phyloP scores from a whole-genome alignment of 2,329 filamentous ascomycete genomes.

The Aspergillus calidoustus region DNA sequence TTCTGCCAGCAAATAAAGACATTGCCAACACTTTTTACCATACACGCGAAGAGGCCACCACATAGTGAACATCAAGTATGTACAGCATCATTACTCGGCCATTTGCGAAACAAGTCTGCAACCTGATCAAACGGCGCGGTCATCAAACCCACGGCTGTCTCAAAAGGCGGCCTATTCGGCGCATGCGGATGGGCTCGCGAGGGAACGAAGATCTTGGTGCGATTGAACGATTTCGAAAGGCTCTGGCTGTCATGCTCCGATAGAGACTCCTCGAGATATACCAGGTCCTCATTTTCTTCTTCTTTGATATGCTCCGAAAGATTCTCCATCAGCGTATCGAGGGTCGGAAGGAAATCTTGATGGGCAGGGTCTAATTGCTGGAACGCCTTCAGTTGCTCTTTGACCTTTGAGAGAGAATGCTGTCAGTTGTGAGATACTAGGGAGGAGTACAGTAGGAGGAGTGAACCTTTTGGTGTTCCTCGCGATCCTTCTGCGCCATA shows the following conservation, averaged over 20 bases:
- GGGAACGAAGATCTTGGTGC: constrained; percentile 59
- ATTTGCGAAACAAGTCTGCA: constrained; percentile 24
- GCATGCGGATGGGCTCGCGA: constrained; percentile 55
- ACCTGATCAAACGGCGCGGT: constrained; percentile 61
- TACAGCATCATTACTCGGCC: constrained; percentile 2
- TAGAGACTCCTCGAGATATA: constrained; percentile 51
- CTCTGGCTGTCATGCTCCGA: constrained; percentile 35
- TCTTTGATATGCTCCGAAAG: constrained; percentile 54
- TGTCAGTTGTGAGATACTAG: background rate
- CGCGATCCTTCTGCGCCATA: constrained; percentile 52
- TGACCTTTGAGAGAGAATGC: constrained; percentile 48
- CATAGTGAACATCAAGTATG: background rate
- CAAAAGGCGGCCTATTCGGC: constrained; percentile 58
- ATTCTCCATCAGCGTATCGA: constrained; percentile 48
- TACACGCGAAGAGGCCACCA: background rate
- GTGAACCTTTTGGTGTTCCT: constrained; percentile 45
- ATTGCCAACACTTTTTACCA: background rate
- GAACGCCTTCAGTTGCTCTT: constrained; percentile 53
- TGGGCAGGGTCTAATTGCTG: constrained; percentile 49
- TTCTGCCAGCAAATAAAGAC: no score
- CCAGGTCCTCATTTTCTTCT: constrained; percentile 55
- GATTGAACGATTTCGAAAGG: constrained; percentile 50
- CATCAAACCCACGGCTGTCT: constrained; percentile 58
- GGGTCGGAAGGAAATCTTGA: constrained; percentile 45
- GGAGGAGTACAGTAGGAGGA: no score